Conservation (phyloP, 2,329 filamentous ascomycete species). For the Didymella sp. region DNA sequence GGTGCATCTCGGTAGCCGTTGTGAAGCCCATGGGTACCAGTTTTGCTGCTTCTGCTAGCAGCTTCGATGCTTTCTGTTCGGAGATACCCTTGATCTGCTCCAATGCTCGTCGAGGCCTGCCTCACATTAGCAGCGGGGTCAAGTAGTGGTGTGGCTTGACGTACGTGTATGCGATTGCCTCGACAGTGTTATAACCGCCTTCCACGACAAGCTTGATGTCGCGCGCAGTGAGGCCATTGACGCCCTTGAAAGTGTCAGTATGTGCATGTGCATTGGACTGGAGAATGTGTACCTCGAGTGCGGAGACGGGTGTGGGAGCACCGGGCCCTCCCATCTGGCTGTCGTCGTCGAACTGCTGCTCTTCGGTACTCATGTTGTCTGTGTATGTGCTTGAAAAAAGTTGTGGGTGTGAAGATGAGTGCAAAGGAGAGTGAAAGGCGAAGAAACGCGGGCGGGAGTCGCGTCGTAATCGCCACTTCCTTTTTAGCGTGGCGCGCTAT, state of each 20-base stretch:
- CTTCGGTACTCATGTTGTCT: constrained; percentile 57
- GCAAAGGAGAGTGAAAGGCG: neutral
- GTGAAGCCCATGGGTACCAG: constrained; percentile 99
- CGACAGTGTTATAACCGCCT: constrained; percentile 92
- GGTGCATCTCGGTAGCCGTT: constrained; percentile 98
- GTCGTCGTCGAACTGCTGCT: constrained; percentile 72
- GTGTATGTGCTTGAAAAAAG: neutral
- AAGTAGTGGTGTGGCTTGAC: constrained; percentile 30
- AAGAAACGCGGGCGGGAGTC: constrained; percentile 5
- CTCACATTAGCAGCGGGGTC: constrained; percentile 30
- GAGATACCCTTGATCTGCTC: constrained; percentile 99
- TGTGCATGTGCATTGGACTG: neutral
- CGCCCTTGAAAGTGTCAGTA: constrained; percentile 64
- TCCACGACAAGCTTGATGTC: constrained; percentile 94
- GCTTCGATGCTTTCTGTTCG: constrained; percentile 92
- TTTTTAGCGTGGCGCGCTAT: constrained; percentile 32
- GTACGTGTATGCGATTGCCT: constrained; percentile 92
- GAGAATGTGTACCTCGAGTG: constrained; percentile 74
- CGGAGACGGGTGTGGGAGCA: constrained; percentile 86
- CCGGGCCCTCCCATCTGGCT: constrained; percentile 79
- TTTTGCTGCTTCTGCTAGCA: constrained; percentile 93
- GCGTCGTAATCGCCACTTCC: constrained; percentile 8
- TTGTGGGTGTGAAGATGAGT: neutral
- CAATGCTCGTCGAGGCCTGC: constrained; percentile 71
- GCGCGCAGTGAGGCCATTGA: constrained; percentile 88